Evolutionary conservation across 352 stramenopile genomes (phyloP).

Genomic region (Phytophthora sp.): DNA sequence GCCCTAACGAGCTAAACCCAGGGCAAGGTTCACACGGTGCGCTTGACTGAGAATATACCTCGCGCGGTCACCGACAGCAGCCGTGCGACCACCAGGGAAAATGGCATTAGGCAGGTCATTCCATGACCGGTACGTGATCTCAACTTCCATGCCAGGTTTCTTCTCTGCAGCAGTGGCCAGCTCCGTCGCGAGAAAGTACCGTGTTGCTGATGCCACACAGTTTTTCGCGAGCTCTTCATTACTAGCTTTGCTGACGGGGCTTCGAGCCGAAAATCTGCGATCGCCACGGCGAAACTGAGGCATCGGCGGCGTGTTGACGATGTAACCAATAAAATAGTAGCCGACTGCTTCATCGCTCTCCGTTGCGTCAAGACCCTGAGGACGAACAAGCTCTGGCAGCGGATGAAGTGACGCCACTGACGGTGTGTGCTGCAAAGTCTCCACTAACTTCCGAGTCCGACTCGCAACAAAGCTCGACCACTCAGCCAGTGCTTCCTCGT

Average conservation of each 20-base stretch:
- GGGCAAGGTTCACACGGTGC: slow-evolving; percentile 66
- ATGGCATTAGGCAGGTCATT: slow-evolving; percentile 67
- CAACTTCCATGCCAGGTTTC: slow-evolving; percentile 62
- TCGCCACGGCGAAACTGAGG: slow-evolving; percentile 15
- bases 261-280: slow-evolving; percentile 17
- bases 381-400: slow-evolving; percentile 67
- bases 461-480: slow-evolving; percentile 83
- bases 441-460: slow-evolving; percentile 84
- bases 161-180: slow-evolving; percentile 60
- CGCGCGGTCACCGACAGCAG: slow-evolving; percentile 74
- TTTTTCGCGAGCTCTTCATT: slow-evolving; percentile 47
- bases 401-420: slow-evolving; percentile 71
- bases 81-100: slow-evolving; percentile 63
- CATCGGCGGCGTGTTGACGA: slow-evolving; percentile 33
- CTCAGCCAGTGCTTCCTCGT: slow-evolving; percentile 63
- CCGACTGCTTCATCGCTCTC: slow-evolving; percentile 32
- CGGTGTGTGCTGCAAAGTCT: slow-evolving; percentile 76
- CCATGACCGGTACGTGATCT: slow-evolving; percentile 72
- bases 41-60: slow-evolving; percentile 80
- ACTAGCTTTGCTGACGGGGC: not conserved
- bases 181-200: slow-evolving; percentile 86
- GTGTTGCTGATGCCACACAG: slow-evolving; percentile 60
- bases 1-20: slow-evolving; percentile 52
- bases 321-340: slow-evolving; percentile 82
- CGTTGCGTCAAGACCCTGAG: slow-evolving; percentile 2